Base-by-base conservation (phyloP, 768 basidiomycete genomes). In the Leccinum fibrillosum region DNA sequence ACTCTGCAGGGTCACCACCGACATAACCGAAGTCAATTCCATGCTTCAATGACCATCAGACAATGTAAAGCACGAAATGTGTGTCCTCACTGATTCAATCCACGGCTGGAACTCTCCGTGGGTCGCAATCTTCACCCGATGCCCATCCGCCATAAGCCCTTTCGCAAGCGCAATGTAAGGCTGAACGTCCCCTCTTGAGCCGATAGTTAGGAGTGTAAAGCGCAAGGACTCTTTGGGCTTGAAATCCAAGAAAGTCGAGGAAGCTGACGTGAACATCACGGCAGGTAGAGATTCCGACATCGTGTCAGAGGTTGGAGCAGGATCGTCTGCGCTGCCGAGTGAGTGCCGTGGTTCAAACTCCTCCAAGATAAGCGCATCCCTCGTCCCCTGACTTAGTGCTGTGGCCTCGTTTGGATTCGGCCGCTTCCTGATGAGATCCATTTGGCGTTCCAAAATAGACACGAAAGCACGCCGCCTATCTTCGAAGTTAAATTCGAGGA, bases 241-340 rank as follows among this genome's bases (percentile, higher is more conserved):
- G 78, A 99, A 99, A 6, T 94, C 96, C 62, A 99, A 75, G 77
- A 98, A 98, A 2, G 96, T 96, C 3, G 92, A 94, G 0, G 92
- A 93, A n/a, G 90, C 87, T 11, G 92, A 95, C 2, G 89, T 93
- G 73, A 99, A 98, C 92, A 98, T 94, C 45, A 93, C 85, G n/a
- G 92, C 89, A 2, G 92, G 90, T 21, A 90, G 68, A 6, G 87
- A 86, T 58, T 90, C 88, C 5, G 85, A 77, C 78, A 85, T 77
- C 42, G 74, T 78, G 53, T 88, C 86, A 2, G 81, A 76, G 3
- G 78, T 70, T 26, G 80, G 80, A 44, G 66, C 65, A 37, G 82
- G 77, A 57, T 83, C 78, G 17, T 68, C 76, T 56, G 74, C 75
- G 53, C 59, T 60, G 42, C 69, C 63, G 48, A 69, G 60, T 19